phyloP scores from a whole-genome alignment of 257 asterid genomes.

The Eustoma russellianum region DNA sequence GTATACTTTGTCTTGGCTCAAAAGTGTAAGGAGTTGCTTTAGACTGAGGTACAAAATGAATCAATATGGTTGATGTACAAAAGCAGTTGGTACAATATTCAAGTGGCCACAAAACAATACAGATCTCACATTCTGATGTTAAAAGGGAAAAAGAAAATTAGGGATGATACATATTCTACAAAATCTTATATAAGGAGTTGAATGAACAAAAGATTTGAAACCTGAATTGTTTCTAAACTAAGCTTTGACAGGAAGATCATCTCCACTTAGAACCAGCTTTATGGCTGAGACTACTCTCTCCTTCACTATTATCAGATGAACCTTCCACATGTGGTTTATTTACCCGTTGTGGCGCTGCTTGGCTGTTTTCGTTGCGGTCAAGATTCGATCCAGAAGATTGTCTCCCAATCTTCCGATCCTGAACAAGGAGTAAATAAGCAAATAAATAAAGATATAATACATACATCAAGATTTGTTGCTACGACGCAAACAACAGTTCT shows the following conservation, averaged over 20 bases:
- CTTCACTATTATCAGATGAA: conserved; percentile 37
- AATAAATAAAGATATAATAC: background rate
- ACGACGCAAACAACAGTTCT: too few relatives aligned
- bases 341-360: conserved; percentile 21
- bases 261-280: conserved; percentile 29
- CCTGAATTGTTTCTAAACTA: conserved; percentile 14
- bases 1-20: background rate
- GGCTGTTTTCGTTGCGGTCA: conserved; percentile 27
- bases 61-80: conserved; percentile 10
- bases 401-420: conserved; percentile 51
- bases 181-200: background rate
- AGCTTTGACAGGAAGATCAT: conserved; percentile 16
- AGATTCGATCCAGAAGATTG: conserved; percentile 38
- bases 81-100: conserved; percentile 1
- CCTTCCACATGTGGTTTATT: conserved; percentile 32
- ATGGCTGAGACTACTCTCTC: conserved; percentile 36
- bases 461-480: too few relatives aligned
- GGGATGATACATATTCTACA: conserved; percentile 9
- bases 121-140: too few relatives aligned
- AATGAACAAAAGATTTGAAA: conserved; percentile 8
- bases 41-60: conserved; percentile 5
- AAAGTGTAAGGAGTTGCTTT: background rate
- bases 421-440: conserved; percentile 4
- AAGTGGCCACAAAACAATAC: background rate
- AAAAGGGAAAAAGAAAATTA: too few relatives aligned